Conservation (phyloP, 768 basidiomycete genomes). For the Antrodiella citrinella region DNA sequence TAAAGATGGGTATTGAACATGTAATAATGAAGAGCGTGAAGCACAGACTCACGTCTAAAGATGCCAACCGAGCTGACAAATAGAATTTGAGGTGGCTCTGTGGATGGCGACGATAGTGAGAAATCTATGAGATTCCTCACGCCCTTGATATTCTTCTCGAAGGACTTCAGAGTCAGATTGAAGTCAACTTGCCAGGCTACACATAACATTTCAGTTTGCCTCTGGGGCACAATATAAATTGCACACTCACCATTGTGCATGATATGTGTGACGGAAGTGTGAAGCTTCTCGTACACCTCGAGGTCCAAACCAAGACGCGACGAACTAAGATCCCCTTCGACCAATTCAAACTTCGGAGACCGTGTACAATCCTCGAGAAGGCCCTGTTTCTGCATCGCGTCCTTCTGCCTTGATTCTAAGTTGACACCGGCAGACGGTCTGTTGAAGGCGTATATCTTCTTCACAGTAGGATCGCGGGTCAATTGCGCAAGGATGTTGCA, state of each 20-base stretch:
- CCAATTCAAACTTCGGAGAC: slow-evolving; percentile 19
- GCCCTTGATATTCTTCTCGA: slow-evolving; percentile 8
- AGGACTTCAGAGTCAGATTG: slow-evolving; percentile 11
- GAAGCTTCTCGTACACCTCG: slow-evolving; percentile 5
- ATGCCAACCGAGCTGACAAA: slow-evolving; percentile 16
- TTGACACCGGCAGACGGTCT: slow-evolving; percentile 7
- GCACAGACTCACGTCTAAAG: slow-evolving; percentile 8
- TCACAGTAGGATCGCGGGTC: slow-evolving; percentile 18
- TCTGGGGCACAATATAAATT: too few species aligned
- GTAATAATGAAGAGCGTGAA: too few species aligned
- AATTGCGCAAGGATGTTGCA: slow-evolving; percentile 26
- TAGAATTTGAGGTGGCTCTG: slow-evolving; percentile 9
- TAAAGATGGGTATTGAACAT: slow-evolving; percentile 1
- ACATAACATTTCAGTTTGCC: too few species aligned
- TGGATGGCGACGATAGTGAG: slow-evolving; percentile 6
- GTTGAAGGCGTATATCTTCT: slow-evolving; percentile 29
- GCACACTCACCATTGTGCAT: slow-evolving; percentile 21
- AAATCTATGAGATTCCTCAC: slow-evolving; percentile 15
- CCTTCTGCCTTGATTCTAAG: slow-evolving; percentile 19
- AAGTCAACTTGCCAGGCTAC: slow-evolving; percentile 15
- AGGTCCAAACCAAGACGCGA: neutral
- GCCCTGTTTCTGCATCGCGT: slow-evolving; percentile 18
- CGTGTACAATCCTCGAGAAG: slow-evolving; percentile 15
- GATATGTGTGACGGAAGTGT: slow-evolving; percentile 14
- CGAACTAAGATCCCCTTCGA: slow-evolving; percentile 15